phyloP scores from a whole-genome alignment of 2,329 filamentous ascomycete genomes.

The Pseudocercospora eumusae region DNA sequence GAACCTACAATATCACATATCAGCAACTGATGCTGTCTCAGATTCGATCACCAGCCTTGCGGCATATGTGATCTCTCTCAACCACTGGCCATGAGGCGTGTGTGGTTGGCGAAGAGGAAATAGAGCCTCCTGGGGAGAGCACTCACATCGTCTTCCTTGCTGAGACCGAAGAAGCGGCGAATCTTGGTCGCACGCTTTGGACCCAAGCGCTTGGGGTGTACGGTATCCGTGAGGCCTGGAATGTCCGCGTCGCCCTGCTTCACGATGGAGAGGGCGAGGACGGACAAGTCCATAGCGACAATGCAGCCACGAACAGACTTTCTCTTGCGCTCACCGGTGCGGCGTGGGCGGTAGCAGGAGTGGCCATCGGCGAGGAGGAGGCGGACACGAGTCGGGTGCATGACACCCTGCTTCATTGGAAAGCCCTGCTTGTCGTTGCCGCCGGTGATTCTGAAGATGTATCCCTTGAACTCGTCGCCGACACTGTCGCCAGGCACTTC shows the following conservation, averaged over 20 bases:
- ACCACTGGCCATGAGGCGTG: slow-evolving; percentile 9
- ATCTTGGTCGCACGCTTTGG: slow-evolving; percentile 99
- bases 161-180: slow-evolving; percentile 98
- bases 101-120: slow-evolving; percentile 61
- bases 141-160: slow-evolving; percentile 99
- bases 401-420: slow-evolving; percentile 99
- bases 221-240: slow-evolving; percentile 93
- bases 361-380: slow-evolving; percentile 95
- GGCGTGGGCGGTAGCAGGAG: slow-evolving; percentile 98
- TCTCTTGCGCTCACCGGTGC: slow-evolving; percentile 97
- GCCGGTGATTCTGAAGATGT: slow-evolving; percentile 98
- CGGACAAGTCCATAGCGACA: slow-evolving; percentile 90
- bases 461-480: slow-evolving; percentile 99
- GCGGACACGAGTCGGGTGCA: slow-evolving; percentile 97
- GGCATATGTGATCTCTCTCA: slow-evolving; percentile 17
- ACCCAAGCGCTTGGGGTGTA: slow-evolving; percentile 98
- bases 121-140: slow-evolving; percentile 47
- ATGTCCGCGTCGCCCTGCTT: slow-evolving; percentile 97
- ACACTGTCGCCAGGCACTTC: slow-evolving; percentile 92
- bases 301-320: slow-evolving; percentile 99
- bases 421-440: slow-evolving; percentile 99
- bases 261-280: slow-evolving; percentile 91
- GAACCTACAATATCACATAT: slow-evolving; percentile 64
- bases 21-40: slow-evolving; percentile 38
- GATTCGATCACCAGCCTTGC: slow-evolving; percentile 33